Conservation (phyloP, 192 early-diverging fungal genomes). For the Paraglomus brasilianum region DNA sequence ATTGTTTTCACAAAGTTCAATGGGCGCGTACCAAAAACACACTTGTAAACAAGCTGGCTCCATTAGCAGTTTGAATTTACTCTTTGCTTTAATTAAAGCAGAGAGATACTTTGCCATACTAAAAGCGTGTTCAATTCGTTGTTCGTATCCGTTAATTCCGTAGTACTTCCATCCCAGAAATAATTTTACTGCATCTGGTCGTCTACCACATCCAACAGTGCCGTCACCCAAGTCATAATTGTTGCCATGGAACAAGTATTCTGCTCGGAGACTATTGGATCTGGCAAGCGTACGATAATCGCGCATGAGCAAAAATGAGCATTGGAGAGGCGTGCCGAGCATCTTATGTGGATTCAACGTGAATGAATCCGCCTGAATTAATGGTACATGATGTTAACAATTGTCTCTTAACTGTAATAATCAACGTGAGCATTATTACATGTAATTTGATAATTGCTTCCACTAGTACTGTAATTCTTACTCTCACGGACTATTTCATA, state of each 20-base stretch:
- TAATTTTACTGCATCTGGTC: slow-evolving; percentile 77
- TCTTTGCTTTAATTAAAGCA: slow-evolving; percentile 30
- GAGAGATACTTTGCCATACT: slow-evolving; percentile 51
- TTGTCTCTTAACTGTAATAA: not conserved
- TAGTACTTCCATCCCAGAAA: slow-evolving; percentile 78
- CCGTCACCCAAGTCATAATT: slow-evolving; percentile 73
- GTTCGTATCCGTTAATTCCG: slow-evolving; percentile 59
- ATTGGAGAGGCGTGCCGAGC: slow-evolving; percentile 75
- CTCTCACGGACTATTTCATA: too few relatives aligned
- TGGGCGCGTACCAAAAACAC: slow-evolving; percentile 78
- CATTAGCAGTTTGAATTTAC: slow-evolving; percentile 42
- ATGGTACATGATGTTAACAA: not conserved
- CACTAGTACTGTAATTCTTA: too few relatives aligned
- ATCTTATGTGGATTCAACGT: slow-evolving; percentile 84
- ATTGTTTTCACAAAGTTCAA: slow-evolving; percentile 21
- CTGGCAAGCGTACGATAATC: slow-evolving; percentile 52
- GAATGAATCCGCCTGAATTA: slow-evolving; percentile 58
- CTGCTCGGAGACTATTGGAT: slow-evolving; percentile 61
- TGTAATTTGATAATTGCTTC: too few relatives aligned
- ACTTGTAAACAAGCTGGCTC: slow-evolving; percentile 49
- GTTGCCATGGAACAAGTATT: slow-evolving; percentile 69
- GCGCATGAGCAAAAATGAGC: slow-evolving; percentile 66
- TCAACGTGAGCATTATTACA: not conserved
- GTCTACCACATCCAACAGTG: slow-evolving; percentile 76
- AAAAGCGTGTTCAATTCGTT: slow-evolving; percentile 60